Percentiles rank a stretch among this genome's conserved stretches.
phyloP scores from a whole-genome alignment of 208 protist genomes.

The Leishmania aethiopica region DNA sequence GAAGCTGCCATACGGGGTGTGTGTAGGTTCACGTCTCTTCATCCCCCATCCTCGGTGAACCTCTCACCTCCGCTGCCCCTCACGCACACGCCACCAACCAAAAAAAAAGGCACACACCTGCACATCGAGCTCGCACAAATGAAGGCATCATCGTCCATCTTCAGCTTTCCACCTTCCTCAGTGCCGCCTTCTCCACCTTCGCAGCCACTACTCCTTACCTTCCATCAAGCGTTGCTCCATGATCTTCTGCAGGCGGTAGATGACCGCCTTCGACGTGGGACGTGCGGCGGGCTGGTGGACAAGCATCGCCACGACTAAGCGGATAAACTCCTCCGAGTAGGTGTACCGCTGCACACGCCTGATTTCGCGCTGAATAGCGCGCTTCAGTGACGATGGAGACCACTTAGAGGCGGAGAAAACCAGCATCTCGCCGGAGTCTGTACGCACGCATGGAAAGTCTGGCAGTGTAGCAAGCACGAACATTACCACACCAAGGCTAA shows the following conservation, averaged over 20 bases:
- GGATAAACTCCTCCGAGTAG: slow-evolving; percentile 67
- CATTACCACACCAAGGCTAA: slow-evolving; percentile 82
- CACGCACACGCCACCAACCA: background rate
- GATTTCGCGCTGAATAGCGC: slow-evolving; percentile 55
- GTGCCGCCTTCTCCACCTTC: background rate
- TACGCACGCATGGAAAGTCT: slow-evolving; percentile 61
- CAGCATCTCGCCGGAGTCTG: slow-evolving; percentile 49
- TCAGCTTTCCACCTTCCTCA: background rate
- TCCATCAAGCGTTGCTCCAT: slow-evolving; percentile 62
- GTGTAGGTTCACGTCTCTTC: background rate
- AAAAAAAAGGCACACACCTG: background rate
- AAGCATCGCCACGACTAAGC: slow-evolving; percentile 75
- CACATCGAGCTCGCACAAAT: background rate
- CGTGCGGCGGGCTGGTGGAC: slow-evolving; percentile 47
- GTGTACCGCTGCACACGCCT: slow-evolving; percentile 29
- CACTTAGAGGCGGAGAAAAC: slow-evolving; percentile 65
- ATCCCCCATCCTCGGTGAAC: background rate
- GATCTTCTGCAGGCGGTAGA: slow-evolving; percentile 42
- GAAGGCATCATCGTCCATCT: background rate
- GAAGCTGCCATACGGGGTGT: background rate
- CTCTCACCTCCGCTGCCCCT: background rate
- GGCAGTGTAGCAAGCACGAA: slow-evolving; percentile 81
- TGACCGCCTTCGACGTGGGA: slow-evolving; percentile 48
- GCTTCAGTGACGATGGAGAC: slow-evolving; percentile 44
- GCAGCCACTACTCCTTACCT: slow-evolving; percentile 13